phyloP scores from a whole-genome alignment of 2,329 filamentous ascomycete genomes.

The Venturia nashicola region DNA sequence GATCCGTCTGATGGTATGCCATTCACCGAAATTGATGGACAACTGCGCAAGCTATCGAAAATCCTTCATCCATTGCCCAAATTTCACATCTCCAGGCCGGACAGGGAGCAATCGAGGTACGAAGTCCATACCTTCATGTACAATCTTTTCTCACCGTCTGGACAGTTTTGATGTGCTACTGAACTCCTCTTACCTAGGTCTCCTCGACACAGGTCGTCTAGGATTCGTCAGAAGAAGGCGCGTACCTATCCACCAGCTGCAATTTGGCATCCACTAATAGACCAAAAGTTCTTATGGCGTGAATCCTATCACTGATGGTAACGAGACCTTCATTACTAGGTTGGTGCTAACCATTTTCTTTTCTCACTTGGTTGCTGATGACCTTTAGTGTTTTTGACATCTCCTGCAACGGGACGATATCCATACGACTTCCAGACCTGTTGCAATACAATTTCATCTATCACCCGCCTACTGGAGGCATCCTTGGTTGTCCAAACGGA shows the following conservation, averaged over 20 bases:
- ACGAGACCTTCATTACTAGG: not conserved
- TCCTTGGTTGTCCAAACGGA: not conserved
- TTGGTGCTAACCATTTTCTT: not conserved
- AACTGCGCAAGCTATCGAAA: not conserved
- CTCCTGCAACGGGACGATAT: not conserved
- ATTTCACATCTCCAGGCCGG: not conserved
- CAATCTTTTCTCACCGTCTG: not conserved
- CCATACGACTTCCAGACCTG: constrained; percentile 3
- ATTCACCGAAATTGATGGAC: constrained; percentile 2
- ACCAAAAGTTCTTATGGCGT: not conserved
- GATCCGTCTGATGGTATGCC: constrained; percentile 7
- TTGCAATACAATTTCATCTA: not conserved
- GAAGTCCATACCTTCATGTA: not conserved
- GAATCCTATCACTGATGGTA: not conserved
- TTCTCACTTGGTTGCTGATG: not conserved
- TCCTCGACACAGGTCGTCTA: constrained; percentile 1
- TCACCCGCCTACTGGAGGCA: not conserved
- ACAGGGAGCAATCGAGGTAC: not conserved
- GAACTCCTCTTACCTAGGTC: not conserved
- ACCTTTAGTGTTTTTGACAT: not conserved
- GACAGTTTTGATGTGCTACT: not conserved
- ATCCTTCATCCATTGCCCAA: not conserved
- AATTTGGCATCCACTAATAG: not conserved
- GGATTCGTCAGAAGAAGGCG: constrained; percentile 1
- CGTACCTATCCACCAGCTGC: not conserved